phyloP scores from a whole-genome alignment of 345 rosid species.

The Nasturtium officinale region DNA sequence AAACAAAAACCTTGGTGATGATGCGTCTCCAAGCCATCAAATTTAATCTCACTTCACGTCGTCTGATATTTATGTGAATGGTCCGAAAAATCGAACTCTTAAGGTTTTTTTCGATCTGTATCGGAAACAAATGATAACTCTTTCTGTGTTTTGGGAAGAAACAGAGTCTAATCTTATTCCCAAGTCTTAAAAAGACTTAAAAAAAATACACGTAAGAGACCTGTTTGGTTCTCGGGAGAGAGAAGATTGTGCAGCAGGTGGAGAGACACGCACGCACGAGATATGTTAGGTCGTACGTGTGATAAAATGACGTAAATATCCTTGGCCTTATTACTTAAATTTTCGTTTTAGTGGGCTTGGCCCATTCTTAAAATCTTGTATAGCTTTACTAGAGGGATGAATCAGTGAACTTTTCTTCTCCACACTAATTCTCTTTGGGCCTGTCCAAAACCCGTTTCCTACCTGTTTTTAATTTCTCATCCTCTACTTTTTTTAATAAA shows the following conservation, averaged over 20 bases:
- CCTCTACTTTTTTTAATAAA: too few relatives aligned
- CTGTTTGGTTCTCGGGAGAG: slow-evolving; percentile 39
- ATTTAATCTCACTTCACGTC: slow-evolving; percentile 18
- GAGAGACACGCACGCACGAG: slow-evolving; percentile 40
- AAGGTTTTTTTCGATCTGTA: slow-evolving; percentile 16
- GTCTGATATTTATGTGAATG: slow-evolving; percentile 28
- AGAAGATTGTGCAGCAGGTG: slow-evolving; percentile 37
- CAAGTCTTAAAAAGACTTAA: background rate
- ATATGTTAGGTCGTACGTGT: slow-evolving; percentile 17
- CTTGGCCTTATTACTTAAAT: background rate
- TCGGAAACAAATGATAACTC: slow-evolving; percentile 15
- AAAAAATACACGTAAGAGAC: slow-evolving; percentile 3
- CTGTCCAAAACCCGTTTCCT: too few relatives aligned
- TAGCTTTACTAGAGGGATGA: too few relatives aligned
- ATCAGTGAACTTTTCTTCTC: too few relatives aligned
- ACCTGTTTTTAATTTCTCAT: too few relatives aligned
- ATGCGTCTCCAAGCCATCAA: slow-evolving; percentile 92
- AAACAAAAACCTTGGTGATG: slow-evolving; percentile 64
- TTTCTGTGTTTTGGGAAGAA: slow-evolving; percentile 1
- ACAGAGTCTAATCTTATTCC: background rate
- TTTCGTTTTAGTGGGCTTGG: slow-evolving; percentile 5
- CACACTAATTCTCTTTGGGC: too few relatives aligned
- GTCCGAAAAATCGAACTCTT: background rate
- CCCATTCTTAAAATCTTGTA: too few relatives aligned
- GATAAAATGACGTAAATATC: slow-evolving; percentile 10